phyloP scores from a whole-genome alignment of 2,329 filamentous ascomycete species.

The Hypoxylon sp. region DNA sequence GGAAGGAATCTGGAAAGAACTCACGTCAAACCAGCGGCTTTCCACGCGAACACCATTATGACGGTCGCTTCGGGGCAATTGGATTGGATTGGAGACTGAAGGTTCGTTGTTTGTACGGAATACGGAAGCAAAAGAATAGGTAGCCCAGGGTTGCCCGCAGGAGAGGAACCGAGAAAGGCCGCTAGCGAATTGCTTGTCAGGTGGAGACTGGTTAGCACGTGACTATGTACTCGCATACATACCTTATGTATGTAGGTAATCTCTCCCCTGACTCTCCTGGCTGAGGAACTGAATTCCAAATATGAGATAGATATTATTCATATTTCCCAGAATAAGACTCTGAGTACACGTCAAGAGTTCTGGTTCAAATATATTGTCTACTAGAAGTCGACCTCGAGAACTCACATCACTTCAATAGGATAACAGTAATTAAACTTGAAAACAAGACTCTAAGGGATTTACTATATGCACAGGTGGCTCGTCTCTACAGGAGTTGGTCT shows the following conservation, averaged over 20 bases:
- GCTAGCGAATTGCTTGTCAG: conserved; percentile 19
- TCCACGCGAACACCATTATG: conserved; percentile 98
- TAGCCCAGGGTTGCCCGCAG: conserved; percentile 18
- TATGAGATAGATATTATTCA: background rate
- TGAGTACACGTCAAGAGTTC: background rate
- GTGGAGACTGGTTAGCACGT: conserved; percentile 31
- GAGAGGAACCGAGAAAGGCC: conserved; percentile 29
- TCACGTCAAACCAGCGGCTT: conserved; percentile 96
- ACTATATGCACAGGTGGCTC: conserved; percentile 60
- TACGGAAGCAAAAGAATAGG: conserved; percentile 44
- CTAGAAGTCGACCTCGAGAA: background rate
- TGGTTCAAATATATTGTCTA: background rate
- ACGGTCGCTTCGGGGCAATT: conserved; percentile 55
- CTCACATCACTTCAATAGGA: background rate
- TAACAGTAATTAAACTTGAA: conserved; percentile 19
- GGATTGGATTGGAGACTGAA: conserved; percentile 48
- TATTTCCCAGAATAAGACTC: background rate
- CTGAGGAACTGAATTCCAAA: background rate
- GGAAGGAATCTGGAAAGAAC: conserved; percentile 53
- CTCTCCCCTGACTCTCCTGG: too few relatives aligned
- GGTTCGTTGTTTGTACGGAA: conserved; percentile 50
- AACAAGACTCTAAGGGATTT: conserved; percentile 55
- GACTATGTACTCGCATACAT: conserved; percentile 15
- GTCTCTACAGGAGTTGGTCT: conserved; percentile 55
- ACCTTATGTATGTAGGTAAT: too few relatives aligned